These are phyloP conservation scores for Pilatotrama ljubarskyi DNA, from an alignment of 768 basidiomycete species.

Conservation along the genomic window DNA sequence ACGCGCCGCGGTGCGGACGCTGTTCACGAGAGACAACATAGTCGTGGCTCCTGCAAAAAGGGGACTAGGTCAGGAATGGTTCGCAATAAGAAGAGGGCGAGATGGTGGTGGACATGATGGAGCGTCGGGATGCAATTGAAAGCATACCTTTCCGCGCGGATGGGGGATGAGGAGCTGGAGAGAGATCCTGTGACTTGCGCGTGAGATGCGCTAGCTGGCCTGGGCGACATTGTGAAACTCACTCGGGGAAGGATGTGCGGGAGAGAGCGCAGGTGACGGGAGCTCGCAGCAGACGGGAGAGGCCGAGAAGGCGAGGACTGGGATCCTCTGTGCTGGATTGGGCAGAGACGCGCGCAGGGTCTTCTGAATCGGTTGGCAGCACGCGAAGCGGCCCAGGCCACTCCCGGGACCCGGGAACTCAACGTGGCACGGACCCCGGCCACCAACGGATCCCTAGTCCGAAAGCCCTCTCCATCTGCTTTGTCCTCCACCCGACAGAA, in stretches of 20 bases:
- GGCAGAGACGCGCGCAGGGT: neutral
- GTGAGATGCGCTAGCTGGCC: neutral
- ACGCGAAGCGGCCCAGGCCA: neutral
- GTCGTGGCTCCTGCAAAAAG: neutral
- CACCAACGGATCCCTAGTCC: conserved; percentile 1
- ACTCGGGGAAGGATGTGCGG: neutral
- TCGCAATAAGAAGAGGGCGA: neutral
- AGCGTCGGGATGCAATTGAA: conserved; percentile 9
- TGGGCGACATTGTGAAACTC: neutral
- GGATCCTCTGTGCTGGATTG: too few species aligned
- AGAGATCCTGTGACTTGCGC: conserved; percentile 5
- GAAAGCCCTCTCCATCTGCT: neutral
- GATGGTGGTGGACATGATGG: neutral
- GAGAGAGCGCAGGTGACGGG: neutral
- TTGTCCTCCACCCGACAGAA: conserved; percentile 1
- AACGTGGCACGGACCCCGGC: conserved; percentile 11
- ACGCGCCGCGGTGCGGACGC: conserved; percentile 17
- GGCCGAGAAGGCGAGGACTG: too few species aligned
- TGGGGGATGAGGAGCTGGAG: neutral
- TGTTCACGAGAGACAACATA: conserved; percentile 16
- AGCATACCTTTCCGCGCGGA: neutral
- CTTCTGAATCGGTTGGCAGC: neutral
- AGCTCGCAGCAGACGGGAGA: neutral
- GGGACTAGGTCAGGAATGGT: neutral
- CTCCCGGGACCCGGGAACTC: conserved; percentile 1